phyloP scores from a whole-genome alignment of 768 basidiomycete species.

The Mycena rosella region DNA sequence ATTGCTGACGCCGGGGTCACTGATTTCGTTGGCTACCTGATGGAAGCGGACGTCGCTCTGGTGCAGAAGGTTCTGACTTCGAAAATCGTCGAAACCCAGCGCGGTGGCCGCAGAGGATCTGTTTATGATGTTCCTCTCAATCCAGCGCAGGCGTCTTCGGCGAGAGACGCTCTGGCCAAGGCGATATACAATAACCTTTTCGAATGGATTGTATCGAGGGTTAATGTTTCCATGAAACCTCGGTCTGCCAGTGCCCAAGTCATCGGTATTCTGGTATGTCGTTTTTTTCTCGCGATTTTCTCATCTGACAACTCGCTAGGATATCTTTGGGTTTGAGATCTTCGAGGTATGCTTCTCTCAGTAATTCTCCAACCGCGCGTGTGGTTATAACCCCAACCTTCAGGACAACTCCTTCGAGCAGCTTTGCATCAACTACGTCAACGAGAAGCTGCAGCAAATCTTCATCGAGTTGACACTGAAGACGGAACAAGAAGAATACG shows the following conservation, averaged over 20 bases:
- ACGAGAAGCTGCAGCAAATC: constrained; percentile 99
- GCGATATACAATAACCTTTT: constrained; percentile 99
- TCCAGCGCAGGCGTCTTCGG: constrained; percentile 89
- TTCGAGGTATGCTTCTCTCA: constrained; percentile 74
- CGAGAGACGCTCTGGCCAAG: constrained; percentile 92
- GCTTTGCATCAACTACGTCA: constrained; percentile 99
- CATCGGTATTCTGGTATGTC: constrained; percentile 89
- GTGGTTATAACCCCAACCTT: constrained; percentile 1
- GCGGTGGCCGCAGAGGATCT: constrained; percentile 93
- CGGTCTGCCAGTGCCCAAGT: constrained; percentile 79
- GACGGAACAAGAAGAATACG: constrained; percentile 99
- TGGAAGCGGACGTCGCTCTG: constrained; percentile 84
- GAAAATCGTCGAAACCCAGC: constrained; percentile 91
- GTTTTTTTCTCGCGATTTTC: neutral
- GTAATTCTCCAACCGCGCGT: no score
- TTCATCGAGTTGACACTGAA: constrained; percentile 99
- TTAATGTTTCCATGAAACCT: constrained; percentile 97
- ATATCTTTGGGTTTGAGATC: constrained; percentile 99
- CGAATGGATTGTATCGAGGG: constrained; percentile 98
- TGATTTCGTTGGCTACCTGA: constrained; percentile 94
- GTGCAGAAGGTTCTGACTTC: constrained; percentile 91
- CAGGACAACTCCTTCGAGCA: constrained; percentile 97
- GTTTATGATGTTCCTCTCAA: constrained; percentile 98
- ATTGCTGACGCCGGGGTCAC: constrained; percentile 90
- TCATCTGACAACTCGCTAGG: constrained; percentile 57